Evolutionary conservation across 2,329 filamentous ascomycete genomes (phyloP), one percentile per base, ranked within the genome.

Genomic region (Fusarium robinianum): DNA sequence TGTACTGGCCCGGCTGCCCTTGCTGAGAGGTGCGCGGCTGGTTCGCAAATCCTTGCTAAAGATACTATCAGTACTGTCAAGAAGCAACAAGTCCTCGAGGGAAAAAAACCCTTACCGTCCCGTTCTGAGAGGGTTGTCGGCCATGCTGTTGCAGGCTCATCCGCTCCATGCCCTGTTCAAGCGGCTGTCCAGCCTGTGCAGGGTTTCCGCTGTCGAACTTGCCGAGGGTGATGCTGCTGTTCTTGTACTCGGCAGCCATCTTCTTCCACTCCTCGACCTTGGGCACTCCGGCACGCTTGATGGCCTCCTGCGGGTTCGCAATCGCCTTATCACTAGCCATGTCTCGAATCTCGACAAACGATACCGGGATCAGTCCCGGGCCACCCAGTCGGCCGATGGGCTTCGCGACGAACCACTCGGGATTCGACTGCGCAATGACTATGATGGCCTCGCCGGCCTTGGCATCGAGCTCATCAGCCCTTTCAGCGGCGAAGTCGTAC

Each of bases 241-340:
- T 96, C 76, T 99, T 99, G 72, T 99, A 99, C 54, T 96, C 92
- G 42, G 92, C 92, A 1, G 94, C 91, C 90, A 96, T 96, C 72
- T 95, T 95, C 76, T 99, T 99, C 94, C 94, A 99, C 63, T 99
- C 94, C 65, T 99, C 94, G 4, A 99, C 94, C 62, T 85, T 87
- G 9, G 94, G 94, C 6, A 99, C 91, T 14, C 92, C 91, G 2
- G 94, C 94, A 58, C 85, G 84, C 60, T 83, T 82, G 42, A 99
- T 89, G 1, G 94, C 92, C 19, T 91, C 91, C 17, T 88, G 77
- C 0, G 92, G 83, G 67, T 97, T 90, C 12, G 80, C 69, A 2
- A 96, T 90, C 1, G 91, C 80, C 57, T 88, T 82, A 36, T 92
- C 90, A 1, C 88, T 90, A 5, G 84, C 82, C 87, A 96, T 96